Conservation (phyloP, 306 rosid species). For the Inga leiocalycina region DNA sequence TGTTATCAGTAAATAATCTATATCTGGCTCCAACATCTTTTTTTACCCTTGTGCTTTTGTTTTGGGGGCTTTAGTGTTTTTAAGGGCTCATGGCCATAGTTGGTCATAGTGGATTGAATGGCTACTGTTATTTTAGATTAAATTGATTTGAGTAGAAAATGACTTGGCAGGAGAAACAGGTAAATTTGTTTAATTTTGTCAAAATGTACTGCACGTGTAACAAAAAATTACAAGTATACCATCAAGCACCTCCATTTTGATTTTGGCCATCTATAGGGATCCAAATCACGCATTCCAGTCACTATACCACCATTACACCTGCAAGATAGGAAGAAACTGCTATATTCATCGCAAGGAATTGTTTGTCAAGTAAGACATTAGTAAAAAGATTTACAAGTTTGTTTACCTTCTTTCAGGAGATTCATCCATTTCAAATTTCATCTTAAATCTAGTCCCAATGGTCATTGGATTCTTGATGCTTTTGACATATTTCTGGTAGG, state of each 20-base stretch:
- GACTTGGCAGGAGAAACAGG: background rate
- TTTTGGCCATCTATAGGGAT: conserved; percentile 87
- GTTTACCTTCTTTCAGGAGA: conserved; percentile 88
- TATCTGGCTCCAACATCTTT: background rate
- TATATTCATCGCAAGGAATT: conserved; percentile 28
- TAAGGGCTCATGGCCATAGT: background rate
- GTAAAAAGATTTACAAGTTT: conserved; percentile 15
- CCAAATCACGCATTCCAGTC: conserved; percentile 80
- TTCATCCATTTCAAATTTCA: conserved; percentile 92
- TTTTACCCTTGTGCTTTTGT: background rate
- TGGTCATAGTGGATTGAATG: background rate
- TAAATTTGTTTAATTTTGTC: background rate
- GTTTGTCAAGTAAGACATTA: conserved; percentile 6
- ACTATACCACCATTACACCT: conserved; percentile 84
- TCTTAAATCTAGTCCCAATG: conserved; percentile 84
- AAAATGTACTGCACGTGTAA: conserved; percentile 20
- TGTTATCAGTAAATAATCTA: background rate
- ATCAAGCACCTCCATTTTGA: conserved; percentile 97
- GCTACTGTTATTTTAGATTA: background rate
- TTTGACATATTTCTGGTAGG: conserved; percentile 73
- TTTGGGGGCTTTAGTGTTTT: background rate
- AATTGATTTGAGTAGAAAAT: background rate
- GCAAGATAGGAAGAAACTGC: conserved; percentile 45
- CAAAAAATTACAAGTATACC: conserved; percentile 51
- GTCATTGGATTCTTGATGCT: conserved; percentile 70